These are phyloP conservation scores for Adansonia digitata DNA, from an alignment of 345 rosid species.

Conservation along the genomic window DNA sequence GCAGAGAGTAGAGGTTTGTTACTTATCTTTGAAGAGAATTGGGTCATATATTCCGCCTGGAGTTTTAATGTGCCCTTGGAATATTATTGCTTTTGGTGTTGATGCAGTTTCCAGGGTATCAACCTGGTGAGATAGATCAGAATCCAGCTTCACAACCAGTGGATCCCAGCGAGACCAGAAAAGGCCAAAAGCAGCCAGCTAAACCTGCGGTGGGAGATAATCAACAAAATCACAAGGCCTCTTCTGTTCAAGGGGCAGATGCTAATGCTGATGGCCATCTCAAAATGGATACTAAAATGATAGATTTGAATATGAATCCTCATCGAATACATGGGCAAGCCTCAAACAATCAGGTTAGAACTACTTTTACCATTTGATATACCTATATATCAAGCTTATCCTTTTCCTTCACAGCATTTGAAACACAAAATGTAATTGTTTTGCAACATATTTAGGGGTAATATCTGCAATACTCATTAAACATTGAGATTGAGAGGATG, in stretches of 20 bases:
- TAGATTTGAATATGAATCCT: slow-evolving; percentile 76
- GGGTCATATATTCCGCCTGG: background rate
- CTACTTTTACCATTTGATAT: background rate
- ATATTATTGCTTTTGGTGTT: background rate
- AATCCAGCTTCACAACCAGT: slow-evolving; percentile 21
- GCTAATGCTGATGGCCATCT: slow-evolving; percentile 31
- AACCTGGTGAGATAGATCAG: slow-evolving; percentile 19
- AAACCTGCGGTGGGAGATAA: slow-evolving; percentile 27
- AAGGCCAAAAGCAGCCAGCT: slow-evolving; percentile 27
- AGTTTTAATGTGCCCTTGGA: background rate
- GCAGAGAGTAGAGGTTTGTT: slow-evolving; percentile 67
- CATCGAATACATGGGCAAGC: slow-evolving; percentile 46
- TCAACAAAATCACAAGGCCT: slow-evolving; percentile 32
- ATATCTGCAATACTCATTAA: background rate
- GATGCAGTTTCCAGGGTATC: slow-evolving; percentile 71
- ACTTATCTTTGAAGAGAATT: background rate
- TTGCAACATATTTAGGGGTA: background rate
- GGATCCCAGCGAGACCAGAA: slow-evolving; percentile 25
- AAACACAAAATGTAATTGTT: background rate
- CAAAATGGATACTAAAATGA: slow-evolving; percentile 37
- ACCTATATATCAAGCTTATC: background rate
- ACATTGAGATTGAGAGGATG: background rate
- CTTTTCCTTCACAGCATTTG: background rate
- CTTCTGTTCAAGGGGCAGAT: slow-evolving; percentile 25
- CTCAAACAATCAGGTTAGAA: slow-evolving; percentile 51